Evolutionary conservation across 768 basidiomycete species (phyloP).

Genomic region (Mycena belliarum): DNA sequence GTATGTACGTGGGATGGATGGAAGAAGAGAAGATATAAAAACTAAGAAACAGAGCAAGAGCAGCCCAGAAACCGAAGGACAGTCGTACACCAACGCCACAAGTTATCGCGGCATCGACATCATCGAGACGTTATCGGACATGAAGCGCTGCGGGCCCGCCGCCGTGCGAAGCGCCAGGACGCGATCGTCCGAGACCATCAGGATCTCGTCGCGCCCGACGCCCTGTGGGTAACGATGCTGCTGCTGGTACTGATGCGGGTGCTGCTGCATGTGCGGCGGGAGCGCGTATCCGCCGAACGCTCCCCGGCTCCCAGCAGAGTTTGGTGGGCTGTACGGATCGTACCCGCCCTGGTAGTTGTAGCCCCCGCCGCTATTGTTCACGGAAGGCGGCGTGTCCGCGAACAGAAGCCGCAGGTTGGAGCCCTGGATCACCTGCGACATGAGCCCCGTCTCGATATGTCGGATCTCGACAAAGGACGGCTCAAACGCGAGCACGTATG

Average conservation of each 20-base stretch:
- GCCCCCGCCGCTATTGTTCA: conserved; percentile 59
- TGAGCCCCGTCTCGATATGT: conserved; percentile 87
- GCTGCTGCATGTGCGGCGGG: conserved; percentile 36
- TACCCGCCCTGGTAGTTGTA: conserved; percentile 30
- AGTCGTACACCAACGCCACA: background rate
- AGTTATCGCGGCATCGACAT: conserved; percentile 39
- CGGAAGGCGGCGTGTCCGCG: conserved; percentile 89
- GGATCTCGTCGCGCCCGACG: conserved; percentile 76
- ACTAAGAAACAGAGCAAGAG: background rate
- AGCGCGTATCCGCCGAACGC: conserved; percentile 36
- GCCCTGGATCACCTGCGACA: conserved; percentile 95
- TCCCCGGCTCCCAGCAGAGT: conserved; percentile 18
- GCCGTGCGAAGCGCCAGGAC: conserved; percentile 69
- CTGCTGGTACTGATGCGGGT: conserved; percentile 43
- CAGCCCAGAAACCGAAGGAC: conserved; percentile 9
- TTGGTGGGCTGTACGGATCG: conserved; percentile 33
- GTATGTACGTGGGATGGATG: conserved; percentile 3
- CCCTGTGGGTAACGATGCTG: conserved; percentile 40
- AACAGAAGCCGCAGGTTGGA: conserved; percentile 88
- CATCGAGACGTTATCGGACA: conserved; percentile 48
- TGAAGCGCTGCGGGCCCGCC: conserved; percentile 36
- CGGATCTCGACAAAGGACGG: conserved; percentile 95
- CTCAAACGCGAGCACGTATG: conserved; percentile 96
- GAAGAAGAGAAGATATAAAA: background rate
- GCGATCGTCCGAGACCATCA: conserved; percentile 88